Evolutionary conservation across 495 filamentous ascomycete species (phyloP).

Genomic region (Hamigera avellanea): DNA sequence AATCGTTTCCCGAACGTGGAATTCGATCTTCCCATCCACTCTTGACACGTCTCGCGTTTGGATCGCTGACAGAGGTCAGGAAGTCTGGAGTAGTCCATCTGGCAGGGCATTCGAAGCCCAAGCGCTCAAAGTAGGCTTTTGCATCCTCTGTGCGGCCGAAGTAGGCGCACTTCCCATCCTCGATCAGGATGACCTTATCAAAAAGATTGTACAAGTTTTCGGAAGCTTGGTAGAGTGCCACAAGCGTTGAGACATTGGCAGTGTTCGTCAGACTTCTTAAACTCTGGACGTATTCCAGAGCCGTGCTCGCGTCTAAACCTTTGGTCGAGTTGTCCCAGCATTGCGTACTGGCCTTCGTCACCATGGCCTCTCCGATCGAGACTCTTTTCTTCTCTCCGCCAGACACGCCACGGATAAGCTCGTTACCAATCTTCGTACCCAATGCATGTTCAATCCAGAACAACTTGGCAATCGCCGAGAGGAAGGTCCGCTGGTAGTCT

Average conservation of each 20-base stretch:
- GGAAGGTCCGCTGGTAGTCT: slow-evolving; percentile 55
- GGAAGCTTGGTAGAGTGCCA: slow-evolving; percentile 63
- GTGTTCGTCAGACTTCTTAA: slow-evolving; percentile 53
- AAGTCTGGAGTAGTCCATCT: slow-evolving; percentile 61
- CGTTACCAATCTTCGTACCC: slow-evolving; percentile 57
- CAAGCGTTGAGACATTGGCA: slow-evolving; percentile 44
- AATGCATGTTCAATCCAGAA: slow-evolving; percentile 68
- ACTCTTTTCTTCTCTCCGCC: slow-evolving; percentile 69
- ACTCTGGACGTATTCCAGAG: slow-evolving; percentile 53
- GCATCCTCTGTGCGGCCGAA: slow-evolving; percentile 48
- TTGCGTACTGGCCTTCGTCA: slow-evolving; percentile 50
- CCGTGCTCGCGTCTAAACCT: slow-evolving; percentile 59
- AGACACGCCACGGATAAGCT: slow-evolving; percentile 53
- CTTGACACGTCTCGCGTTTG: slow-evolving; percentile 45
- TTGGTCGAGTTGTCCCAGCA: slow-evolving; percentile 61
- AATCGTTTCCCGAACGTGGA: slow-evolving; percentile 47
- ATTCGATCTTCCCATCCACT: slow-evolving; percentile 48
- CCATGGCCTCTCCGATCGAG: slow-evolving; percentile 56
- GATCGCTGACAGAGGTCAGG: slow-evolving; percentile 54
- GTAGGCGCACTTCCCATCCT: slow-evolving; percentile 54
- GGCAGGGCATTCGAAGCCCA: slow-evolving; percentile 49
- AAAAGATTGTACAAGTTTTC: slow-evolving; percentile 58
- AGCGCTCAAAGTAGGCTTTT: slow-evolving; percentile 48
- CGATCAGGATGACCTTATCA: slow-evolving; percentile 59
- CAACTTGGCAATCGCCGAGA: slow-evolving; percentile 59